These are phyloP conservation scores for Infundibulicybe gibba DNA, from an alignment of 768 basidiomycete genomes.

Conservation along the genomic window DNA sequence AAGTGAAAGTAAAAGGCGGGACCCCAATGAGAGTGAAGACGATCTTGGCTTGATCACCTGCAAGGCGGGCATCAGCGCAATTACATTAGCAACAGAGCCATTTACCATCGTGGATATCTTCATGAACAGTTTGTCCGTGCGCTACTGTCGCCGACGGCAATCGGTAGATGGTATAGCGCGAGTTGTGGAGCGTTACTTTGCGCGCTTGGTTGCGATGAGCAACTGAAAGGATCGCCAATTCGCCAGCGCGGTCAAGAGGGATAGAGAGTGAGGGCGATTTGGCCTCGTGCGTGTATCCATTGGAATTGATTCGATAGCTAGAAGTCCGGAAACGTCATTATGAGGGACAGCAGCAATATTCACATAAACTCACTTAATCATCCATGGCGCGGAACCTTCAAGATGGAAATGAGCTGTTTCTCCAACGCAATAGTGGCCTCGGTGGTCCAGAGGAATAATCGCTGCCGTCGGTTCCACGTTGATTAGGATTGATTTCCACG, in stretches of 20 bases:
- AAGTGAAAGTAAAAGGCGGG: conserved; percentile 93
- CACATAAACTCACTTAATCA: conserved; percentile 53
- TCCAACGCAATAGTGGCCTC: conserved; percentile 81
- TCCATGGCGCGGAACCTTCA: conserved; percentile 90
- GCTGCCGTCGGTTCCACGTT: conserved; percentile 92
- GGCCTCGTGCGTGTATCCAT: conserved; percentile 62
- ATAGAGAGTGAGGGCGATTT: conserved; percentile 78
- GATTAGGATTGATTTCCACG: conserved; percentile 61
- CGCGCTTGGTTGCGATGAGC: conserved; percentile 90
- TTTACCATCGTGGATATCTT: conserved; percentile 84
- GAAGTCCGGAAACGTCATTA: conserved; percentile 1
- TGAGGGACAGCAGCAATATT: background rate
- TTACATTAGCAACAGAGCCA: background rate
- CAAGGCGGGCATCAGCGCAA: background rate
- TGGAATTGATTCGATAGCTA: conserved; percentile 79
- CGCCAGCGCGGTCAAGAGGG: conserved; percentile 70
- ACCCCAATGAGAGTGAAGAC: conserved; percentile 82
- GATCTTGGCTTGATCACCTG: conserved; percentile 89
- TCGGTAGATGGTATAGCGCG: conserved; percentile 67
- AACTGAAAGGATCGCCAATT: conserved; percentile 76
- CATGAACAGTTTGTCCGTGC: conserved; percentile 70
- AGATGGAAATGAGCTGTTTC: conserved; percentile 86
- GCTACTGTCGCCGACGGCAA: conserved; percentile 84
- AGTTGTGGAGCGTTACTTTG: conserved; percentile 69
- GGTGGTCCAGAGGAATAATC: conserved; percentile 74